Evolutionary conservation across 2,329 filamentous ascomycete genomes (phyloP), one percentile per base, ranked within the genome.

Genomic region (Sporothrix inflata): DNA sequence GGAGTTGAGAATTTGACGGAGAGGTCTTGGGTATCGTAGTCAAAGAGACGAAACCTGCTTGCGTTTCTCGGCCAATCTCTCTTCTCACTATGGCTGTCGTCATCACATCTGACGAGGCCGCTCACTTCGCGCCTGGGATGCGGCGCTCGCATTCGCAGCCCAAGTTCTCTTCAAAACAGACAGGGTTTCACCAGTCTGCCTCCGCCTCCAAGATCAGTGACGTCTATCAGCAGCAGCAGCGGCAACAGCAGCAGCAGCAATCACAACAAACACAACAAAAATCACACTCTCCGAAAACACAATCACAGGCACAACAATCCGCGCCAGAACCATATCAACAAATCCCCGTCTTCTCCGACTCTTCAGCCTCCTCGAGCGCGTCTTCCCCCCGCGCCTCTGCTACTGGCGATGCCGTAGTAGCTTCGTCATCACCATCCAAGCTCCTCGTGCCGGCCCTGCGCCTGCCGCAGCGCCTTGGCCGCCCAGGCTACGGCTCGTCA

Each of bases 111-210:
- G 88, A 90, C 77, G 88, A 90, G 77, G 85, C 82, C 75, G 83
- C 82, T 76, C 87, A 86, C 78, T 90, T 90, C 79, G 83, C 86
- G 19, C 83, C 86, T 66, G 79, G 84, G 30, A 79, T 90, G 76
- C 86, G 85, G 75, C 86, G 89, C 73, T 90, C 89, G 14, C 87
- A 89, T 75, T 90, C 89, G 3, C 87, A 89, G 75, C 83, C 85
- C 68, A 88, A 86, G 76, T 88, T 90, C 71, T 79, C 82, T 73
- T 80, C 84, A 9, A 81, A 81, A 69, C 80, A 82, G 30, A 78
- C 82, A 4, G 78, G 78, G 30, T 86, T 85, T 72, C 82, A 82
- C 74, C 79, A 83, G 11, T 84, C 87, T 21, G 77, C 84, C 60
- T 83, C 86, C 8, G 81, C 83, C 14, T 83, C 82, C 45, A 82